Base-by-base conservation (phyloP, 192 early-diverging fungal species). In the Phycomyces blakesleeanus region DNA sequence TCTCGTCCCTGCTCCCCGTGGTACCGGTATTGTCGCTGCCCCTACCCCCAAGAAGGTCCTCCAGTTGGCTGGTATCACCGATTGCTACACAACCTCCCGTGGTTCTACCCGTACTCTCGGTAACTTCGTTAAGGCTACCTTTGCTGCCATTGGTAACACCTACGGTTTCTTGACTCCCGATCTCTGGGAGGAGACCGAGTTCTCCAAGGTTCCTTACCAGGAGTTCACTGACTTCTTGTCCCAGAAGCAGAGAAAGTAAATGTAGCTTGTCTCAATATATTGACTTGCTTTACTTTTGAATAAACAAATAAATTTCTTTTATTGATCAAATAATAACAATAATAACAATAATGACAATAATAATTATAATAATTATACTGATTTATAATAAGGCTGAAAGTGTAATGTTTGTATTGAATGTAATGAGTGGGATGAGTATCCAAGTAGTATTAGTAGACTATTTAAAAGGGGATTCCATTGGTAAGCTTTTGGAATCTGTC, bases 41-140 rank as follows among this genome's bases (percentile, higher is more conserved):
- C 93, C 94, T 34, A 90, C 91, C 73, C 90, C 94, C 83, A 98
- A 98, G 92, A 96, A 93, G 89, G 86, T 98, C 59, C 85, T 96
- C 70, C 83, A 91, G 82, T 87, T 97, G 65, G 96, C 96, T 67
- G 96, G 96, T 92, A 90, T 98, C 78, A 84, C 85, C 62, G 96
- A 98, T 81, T 93, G 91, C 86, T 98, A 98, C 89, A 98, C 96
- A 76, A 86, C 90, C 56, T 83, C 96, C 77, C 84, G 91, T 69
- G 96, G 96, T 76, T 93, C 93, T 71, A 98, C 96, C 88, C 91
- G 89, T 79, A 98, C 96, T 71, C 90, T 95, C 62, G 96, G 96
- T 75, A 98, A 98, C 93, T 97, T 97, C 73, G 92, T 98, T 81
- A 98, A 98, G 92, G 96, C 96, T 64, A 89, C 91, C 70, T 98